These are phyloP conservation scores for Metschnikowia arizonensis DNA, from an alignment of 805 yeast genomes.

Conservation along the genomic window DNA sequence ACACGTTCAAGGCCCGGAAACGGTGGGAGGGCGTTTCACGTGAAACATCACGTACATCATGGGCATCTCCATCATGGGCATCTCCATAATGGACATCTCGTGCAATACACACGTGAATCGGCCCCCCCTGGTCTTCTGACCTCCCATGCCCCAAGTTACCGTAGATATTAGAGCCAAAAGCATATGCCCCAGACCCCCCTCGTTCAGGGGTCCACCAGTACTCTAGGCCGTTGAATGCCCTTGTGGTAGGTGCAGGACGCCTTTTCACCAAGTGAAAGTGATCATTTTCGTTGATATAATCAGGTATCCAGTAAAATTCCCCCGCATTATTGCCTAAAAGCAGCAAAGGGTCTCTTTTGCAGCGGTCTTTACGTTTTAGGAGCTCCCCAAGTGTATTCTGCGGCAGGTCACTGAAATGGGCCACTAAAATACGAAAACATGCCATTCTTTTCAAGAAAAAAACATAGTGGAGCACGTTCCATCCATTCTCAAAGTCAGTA, in stretches of 20 bases:
- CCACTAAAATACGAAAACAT: slow-evolving; percentile 42
- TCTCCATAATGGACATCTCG: too few species aligned
- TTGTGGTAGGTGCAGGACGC: slow-evolving; percentile 11
- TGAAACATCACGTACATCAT: neutral
- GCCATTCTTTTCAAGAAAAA: slow-evolving; percentile 53
- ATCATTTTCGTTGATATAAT: slow-evolving; percentile 35
- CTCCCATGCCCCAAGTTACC: slow-evolving; percentile 66
- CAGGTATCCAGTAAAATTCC: slow-evolving; percentile 42
- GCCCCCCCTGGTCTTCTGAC: slow-evolving; percentile 43
- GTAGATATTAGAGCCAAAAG: slow-evolving; percentile 61
- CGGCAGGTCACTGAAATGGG: slow-evolving; percentile 17
- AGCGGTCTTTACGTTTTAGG: slow-evolving; percentile 61
- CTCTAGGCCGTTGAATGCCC: too few species aligned
- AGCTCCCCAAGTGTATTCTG: slow-evolving; percentile 26
- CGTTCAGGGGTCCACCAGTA: slow-evolving; percentile 42
- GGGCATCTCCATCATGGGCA: too few species aligned
- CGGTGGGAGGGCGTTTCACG: slow-evolving; percentile 30
- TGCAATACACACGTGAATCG: slow-evolving; percentile 30
- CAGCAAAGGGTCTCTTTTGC: slow-evolving; percentile 70
- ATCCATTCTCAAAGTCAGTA: slow-evolving; percentile 71
- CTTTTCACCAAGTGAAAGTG: slow-evolving; percentile 24
- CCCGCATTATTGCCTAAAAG: slow-evolving; percentile 47
- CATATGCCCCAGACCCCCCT: slow-evolving; percentile 57
- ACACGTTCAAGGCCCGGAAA: slow-evolving; percentile 46
- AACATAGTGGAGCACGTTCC: slow-evolving; percentile 76